A percentile compares a stretch with the other conserved stretches of the same genome.
Evolutionary conservation across 371 early-diverging fungal genomes (phyloP).

Genomic region (Circinella minor): DNA sequence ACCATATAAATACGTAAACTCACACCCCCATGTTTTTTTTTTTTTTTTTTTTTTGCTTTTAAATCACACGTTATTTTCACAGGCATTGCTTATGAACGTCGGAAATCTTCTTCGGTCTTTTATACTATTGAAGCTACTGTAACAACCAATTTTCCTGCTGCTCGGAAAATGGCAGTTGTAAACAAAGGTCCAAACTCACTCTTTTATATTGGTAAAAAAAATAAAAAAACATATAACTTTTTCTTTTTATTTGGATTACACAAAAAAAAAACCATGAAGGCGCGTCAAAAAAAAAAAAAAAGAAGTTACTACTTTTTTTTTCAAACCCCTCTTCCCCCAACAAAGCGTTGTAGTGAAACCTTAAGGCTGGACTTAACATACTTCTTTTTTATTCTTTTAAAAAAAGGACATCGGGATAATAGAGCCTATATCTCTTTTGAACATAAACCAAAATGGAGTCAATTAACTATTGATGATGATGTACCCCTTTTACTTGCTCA

Average conservation of each 20-base stretch:
- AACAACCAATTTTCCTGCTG: slow-evolving; percentile 13
- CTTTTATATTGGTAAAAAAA: slow-evolving; percentile 35
- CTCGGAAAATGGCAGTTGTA: slow-evolving; percentile 22
- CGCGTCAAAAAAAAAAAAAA: too few species aligned
- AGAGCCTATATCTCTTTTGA: slow-evolving; percentile 40
- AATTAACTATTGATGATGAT: slow-evolving; percentile 24
- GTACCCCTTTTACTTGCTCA: slow-evolving; percentile 32
- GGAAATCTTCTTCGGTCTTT: slow-evolving; percentile 19
- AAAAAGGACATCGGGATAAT: slow-evolving; percentile 12
- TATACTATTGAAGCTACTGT: slow-evolving; percentile 37
- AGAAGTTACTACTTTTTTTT: not conserved
- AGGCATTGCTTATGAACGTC: slow-evolving; percentile 21
- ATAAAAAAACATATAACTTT: too few species aligned
- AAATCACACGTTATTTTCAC: slow-evolving; percentile 12
- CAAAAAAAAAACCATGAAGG: too few species aligned
- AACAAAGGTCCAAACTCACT: slow-evolving; percentile 30
- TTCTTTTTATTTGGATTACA: not conserved
- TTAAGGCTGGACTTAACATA: not conserved
- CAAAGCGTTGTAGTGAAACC: not conserved
- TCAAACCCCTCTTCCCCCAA: not conserved
- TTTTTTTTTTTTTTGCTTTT: too few species aligned
- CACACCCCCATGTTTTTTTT: not conserved
- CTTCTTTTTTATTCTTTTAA: not conserved
- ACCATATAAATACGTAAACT: not conserved
- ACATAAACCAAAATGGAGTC: slow-evolving; percentile 43